These are phyloP conservation scores for Nakazawaea anatomiae DNA, from an alignment of 805 yeast genomes.

Conservation along the genomic window DNA sequence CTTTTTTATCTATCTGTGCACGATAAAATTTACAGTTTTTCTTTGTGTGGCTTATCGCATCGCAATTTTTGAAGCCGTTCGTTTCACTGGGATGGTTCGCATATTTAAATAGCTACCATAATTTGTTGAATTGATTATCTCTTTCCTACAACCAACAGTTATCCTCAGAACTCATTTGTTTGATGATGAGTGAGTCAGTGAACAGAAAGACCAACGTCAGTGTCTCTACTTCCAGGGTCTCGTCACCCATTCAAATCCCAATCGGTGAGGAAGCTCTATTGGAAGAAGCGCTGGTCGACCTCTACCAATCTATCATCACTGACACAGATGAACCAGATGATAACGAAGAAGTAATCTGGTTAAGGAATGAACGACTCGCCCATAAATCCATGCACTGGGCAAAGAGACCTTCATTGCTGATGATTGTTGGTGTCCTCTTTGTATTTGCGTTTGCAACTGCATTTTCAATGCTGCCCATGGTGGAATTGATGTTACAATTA, in stretches of 20 bases:
- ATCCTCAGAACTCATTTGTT: too few relatives aligned
- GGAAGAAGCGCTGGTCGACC: slow-evolving; percentile 13
- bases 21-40: too few relatives aligned
- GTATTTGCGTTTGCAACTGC: slow-evolving; percentile 32
- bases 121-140: too few relatives aligned
- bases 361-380: slow-evolving; percentile 39
- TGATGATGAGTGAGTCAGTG: too few relatives aligned
- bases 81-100: too few relatives aligned
- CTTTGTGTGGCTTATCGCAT: too few relatives aligned
- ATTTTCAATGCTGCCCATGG: slow-evolving; percentile 26
- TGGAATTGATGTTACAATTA: slow-evolving; percentile 27
- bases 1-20: too few relatives aligned
- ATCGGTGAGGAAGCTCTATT: background rate
- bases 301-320: slow-evolving; percentile 30
- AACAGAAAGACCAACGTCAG: too few relatives aligned
- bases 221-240: too few relatives aligned
- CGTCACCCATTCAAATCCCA: background rate
- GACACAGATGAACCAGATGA: slow-evolving; percentile 25
- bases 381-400: slow-evolving; percentile 41
- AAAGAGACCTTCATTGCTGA: slow-evolving; percentile 40
- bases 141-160: too few relatives aligned
- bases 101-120: too few relatives aligned
- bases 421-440: slow-evolving; percentile 33
- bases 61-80: too few relatives aligned
- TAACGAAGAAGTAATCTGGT: slow-evolving; percentile 40